Percentiles rank a stretch among this genome's conserved stretches.
Evolutionary conservation across 2,329 filamentous ascomycete species (phyloP).

Genomic region (Penicillium sp.): DNA sequence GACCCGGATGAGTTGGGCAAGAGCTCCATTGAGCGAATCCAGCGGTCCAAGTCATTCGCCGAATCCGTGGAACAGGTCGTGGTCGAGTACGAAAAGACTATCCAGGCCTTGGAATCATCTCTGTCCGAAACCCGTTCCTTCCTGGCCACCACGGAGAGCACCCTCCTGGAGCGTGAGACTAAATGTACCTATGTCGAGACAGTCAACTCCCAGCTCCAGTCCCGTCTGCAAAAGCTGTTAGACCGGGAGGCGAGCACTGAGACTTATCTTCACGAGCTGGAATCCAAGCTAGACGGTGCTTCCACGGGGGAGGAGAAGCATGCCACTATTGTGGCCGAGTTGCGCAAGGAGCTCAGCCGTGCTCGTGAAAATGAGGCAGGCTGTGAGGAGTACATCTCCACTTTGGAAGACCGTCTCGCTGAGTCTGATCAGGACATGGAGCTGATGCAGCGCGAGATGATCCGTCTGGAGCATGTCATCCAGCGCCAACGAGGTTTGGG

Average conservation of each 20-base stretch:
- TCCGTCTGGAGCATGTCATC: slow-evolving; percentile 89
- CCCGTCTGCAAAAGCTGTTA: slow-evolving; percentile 87
- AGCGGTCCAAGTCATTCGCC: slow-evolving; percentile 93
- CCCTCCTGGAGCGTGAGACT: slow-evolving; percentile 86
- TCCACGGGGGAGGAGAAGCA: slow-evolving; percentile 93
- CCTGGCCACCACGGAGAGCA: slow-evolving; percentile 82
- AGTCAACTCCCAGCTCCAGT: slow-evolving; percentile 84
- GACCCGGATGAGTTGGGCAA: slow-evolving; percentile 65
- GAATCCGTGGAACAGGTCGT: slow-evolving; percentile 96
- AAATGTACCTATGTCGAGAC: slow-evolving; percentile 93
- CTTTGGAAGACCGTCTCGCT: slow-evolving; percentile 89
- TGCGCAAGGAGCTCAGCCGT: slow-evolving; percentile 88
- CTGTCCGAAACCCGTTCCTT: slow-evolving; percentile 85
- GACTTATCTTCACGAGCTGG: slow-evolving; percentile 87
- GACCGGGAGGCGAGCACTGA: slow-evolving; percentile 92
- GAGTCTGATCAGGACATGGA: slow-evolving; percentile 96
- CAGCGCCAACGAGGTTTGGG: slow-evolving; percentile 94
- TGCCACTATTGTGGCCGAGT: slow-evolving; percentile 77
- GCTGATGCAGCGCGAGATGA: slow-evolving; percentile 94
- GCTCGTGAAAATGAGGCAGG: slow-evolving; percentile 87
- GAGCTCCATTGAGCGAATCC: slow-evolving; percentile 83
- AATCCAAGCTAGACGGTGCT: slow-evolving; percentile 86
- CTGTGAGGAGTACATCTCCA: slow-evolving; percentile 96
- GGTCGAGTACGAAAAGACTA: slow-evolving; percentile 97
- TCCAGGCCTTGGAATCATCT: slow-evolving; percentile 88